Evolutionary conservation across 2,329 filamentous ascomycete genomes (phyloP), one percentile per base, ranked within the genome.

Genomic region (Diaporthe vexans): DNA sequence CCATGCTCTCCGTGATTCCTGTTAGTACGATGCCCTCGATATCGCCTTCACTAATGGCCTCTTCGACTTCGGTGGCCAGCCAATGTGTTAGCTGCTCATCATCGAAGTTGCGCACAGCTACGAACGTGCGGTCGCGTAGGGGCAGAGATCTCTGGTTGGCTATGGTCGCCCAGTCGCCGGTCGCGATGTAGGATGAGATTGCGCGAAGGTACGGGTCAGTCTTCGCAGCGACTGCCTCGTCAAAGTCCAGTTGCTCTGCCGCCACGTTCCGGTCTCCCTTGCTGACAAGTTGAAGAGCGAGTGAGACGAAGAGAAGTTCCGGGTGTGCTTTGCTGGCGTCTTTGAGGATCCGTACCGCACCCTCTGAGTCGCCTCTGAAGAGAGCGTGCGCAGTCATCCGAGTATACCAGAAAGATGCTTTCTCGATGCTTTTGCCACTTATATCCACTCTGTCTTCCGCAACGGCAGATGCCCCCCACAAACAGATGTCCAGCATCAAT

Each of bases 181-280:
- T 94, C 13, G 92, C 91, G 75, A 97, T 94, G 77, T 94, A 91
- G 4, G 92, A 91, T 33, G 94, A 94, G 63, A 97, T 93, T 8
- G 94, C 94, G 72, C 94, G 92, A 33, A 97, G 88, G 80, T 95
- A 96, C 0, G 94, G 92, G 78, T 97, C 94, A 0, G 92, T 91
- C 75, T 93, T 90, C 74, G 89, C 90, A 35, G 91, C 89, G 19
- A 90, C 86, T 2, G 85, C 85, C 73, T 90, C 88, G 79, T 91
- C 89, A 78, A 91, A 89, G 77, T 91, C 89, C 33, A 91, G 84
- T 75, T 88, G 84, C 76, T 87, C 86, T 75, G 86, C 86, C 56
- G 82, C 82, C 5, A 85, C 77, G 54, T 83, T 81, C 59, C 83
- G 83, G 73, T 86, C 85, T 17, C 86, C 88, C 75, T 87, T 86